A percentile compares a stretch with the other conserved stretches of the same genome.
Conservation (phyloP, 495 filamentous ascomycete species). For the Penicillium arizonense region DNA sequence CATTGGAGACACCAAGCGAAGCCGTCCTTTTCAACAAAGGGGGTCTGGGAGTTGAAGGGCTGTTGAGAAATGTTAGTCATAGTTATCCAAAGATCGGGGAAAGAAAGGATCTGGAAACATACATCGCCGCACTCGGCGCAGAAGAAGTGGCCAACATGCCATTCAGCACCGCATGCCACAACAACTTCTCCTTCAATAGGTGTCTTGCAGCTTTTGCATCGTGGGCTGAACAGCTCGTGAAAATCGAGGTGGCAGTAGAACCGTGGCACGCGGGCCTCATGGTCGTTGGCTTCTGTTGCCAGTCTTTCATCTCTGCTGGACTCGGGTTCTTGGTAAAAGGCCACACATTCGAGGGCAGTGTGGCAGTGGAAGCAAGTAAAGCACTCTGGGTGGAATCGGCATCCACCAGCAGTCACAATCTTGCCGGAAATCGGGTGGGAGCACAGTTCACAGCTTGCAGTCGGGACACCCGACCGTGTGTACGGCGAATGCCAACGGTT, state of each 20-base stretch:
- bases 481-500: constrained; percentile 40
- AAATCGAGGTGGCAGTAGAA: constrained; percentile 99
- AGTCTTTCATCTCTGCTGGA: constrained; percentile 65
- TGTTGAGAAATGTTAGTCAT: constrained; percentile 19
- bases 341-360: constrained; percentile 86
- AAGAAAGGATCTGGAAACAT: constrained; percentile 16
- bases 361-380: constrained; percentile 88
- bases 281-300: constrained; percentile 50
- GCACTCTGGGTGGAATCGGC: constrained; percentile 92
- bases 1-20: constrained; percentile 97
- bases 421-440: constrained; percentile 81
- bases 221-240: constrained; percentile 89
- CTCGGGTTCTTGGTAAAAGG: constrained; percentile 91
- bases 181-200: constrained; percentile 97
- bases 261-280: constrained; percentile 61
- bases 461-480: constrained; percentile 58
- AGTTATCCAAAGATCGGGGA: not conserved
- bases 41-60: constrained; percentile 76
- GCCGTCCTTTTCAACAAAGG: constrained; percentile 97
- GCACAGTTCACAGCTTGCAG: constrained; percentile 82
- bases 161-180: constrained; percentile 88
- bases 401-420: constrained; percentile 75
- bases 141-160: constrained; percentile 99
- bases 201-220: constrained; percentile 95
- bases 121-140: constrained; percentile 97